Percentiles rank a stretch among this genome's conserved stretches.
phyloP scores from a whole-genome alignment of 805 yeast species.

The Clavispora santaluciae region DNA sequence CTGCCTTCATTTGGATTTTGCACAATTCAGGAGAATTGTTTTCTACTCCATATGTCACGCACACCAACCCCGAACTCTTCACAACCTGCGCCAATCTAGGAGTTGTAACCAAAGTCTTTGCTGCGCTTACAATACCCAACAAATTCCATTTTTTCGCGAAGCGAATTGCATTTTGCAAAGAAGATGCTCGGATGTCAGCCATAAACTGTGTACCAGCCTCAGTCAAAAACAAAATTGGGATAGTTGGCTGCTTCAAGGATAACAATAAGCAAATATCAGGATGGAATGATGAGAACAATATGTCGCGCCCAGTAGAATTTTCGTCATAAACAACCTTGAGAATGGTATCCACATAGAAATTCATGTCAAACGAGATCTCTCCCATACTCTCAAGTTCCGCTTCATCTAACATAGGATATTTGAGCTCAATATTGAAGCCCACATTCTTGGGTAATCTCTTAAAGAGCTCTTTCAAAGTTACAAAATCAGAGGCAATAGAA shows the following conservation, averaged over 20 bases:
- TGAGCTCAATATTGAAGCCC: conserved; percentile 92
- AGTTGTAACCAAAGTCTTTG: conserved; percentile 78
- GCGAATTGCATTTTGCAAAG: conserved; percentile 85
- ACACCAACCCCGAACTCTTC: conserved; percentile 83
- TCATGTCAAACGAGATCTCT: conserved; percentile 74
- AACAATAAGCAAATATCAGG: conserved; percentile 87
- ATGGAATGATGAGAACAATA: conserved; percentile 88
- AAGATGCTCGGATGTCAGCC: conserved; percentile 87
- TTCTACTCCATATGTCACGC: conserved; percentile 83
- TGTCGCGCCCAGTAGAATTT: conserved; percentile 72
- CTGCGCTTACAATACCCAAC: conserved; percentile 87
- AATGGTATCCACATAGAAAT: conserved; percentile 84
- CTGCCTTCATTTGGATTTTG: conserved; percentile 81
- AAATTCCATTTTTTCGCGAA: conserved; percentile 89
- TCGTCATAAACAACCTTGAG: conserved; percentile 71
- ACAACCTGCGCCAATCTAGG: conserved; percentile 91
- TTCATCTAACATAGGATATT: conserved; percentile 93
- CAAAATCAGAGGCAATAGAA: conserved; percentile 87
- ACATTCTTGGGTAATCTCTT: conserved; percentile 73
- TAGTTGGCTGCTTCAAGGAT: conserved; percentile 87
- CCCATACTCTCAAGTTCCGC: conserved; percentile 88
- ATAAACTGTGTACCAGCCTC: conserved; percentile 81
- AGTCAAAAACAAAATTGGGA: conserved; percentile 85
- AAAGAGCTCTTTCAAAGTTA: conserved; percentile 81
- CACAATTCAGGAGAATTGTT: conserved; percentile 85